These are phyloP conservation scores for Chlorella sp. DNA, from an alignment of 139 green algal genomes.

Conservation along the genomic window DNA sequence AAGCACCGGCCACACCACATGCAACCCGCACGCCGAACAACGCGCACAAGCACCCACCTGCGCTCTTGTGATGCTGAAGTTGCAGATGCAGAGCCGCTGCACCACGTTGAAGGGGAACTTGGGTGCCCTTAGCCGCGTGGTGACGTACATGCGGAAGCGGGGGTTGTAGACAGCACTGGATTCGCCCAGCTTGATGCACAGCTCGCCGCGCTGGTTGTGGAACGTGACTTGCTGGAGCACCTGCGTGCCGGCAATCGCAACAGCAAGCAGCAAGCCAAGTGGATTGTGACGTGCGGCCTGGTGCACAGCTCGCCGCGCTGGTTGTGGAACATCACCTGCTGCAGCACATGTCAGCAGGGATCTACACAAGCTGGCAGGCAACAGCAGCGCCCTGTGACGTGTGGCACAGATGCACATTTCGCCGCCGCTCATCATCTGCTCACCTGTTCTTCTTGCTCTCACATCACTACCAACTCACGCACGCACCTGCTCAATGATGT, in stretches of 20 bases:
- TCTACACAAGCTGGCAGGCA: too few relatives aligned
- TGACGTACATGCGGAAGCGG: slow-evolving; percentile 28
- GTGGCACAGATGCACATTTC: too few relatives aligned
- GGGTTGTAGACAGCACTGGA: slow-evolving; percentile 6
- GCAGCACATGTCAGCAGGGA: not conserved
- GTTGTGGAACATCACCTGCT: slow-evolving; percentile 7
- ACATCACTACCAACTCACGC: too few relatives aligned
- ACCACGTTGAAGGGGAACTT: slow-evolving; percentile 25
- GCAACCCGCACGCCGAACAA: too few relatives aligned
- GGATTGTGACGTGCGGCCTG: too few relatives aligned
- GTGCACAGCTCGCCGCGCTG: slow-evolving; percentile 11
- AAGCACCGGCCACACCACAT: too few relatives aligned
- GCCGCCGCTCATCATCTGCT: too few relatives aligned
- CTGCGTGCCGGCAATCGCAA: too few relatives aligned
- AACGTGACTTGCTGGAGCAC: slow-evolving; percentile 3
- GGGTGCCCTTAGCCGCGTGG: slow-evolving; percentile 17
- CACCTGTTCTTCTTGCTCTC: too few relatives aligned
- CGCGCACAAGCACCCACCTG: slow-evolving; percentile 2
- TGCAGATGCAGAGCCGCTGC: slow-evolving; percentile 21
- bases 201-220: slow-evolving; percentile 3
- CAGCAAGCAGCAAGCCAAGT: too few relatives aligned
- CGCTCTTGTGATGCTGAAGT: slow-evolving; percentile 32
- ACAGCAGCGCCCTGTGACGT: too few relatives aligned
- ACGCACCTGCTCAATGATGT: slow-evolving; percentile 31
- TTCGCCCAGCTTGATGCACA: slow-evolving; percentile 20